Base-by-base conservation (phyloP, 352 stramenopile species). In the Globisporangium emineosum region DNA sequence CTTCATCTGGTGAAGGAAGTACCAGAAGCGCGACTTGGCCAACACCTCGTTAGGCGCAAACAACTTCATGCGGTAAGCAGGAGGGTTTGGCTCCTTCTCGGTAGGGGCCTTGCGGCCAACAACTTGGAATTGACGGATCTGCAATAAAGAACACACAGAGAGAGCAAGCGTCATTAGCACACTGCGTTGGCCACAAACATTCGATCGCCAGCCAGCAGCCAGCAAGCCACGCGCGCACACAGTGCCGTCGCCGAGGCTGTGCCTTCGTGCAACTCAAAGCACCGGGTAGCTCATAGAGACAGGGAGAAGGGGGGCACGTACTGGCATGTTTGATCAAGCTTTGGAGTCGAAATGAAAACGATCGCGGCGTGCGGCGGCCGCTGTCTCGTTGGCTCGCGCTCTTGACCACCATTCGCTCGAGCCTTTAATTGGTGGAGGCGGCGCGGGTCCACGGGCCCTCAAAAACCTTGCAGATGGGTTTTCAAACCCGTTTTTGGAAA, bases 1-100 rank as follows among this genome's bases (percentile, higher is more conserved):
- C 74, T 97, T 96, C 89, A 99, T 99, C 89, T 99, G 97, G 83
- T 99, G 97, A 76, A 99, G 96, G 87, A 99, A 99, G 89, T 99
- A 99, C 97, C 98, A 99, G 91, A 99, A 99, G 79, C 98, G 98
- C 65, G 97, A 99, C 89, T 99, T 98, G 70, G 97, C 97, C 64
- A 98, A 93, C 65, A 99, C 97, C 65, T 88, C 71, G 85, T 99
- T 99, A 58, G 96, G 93, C 35, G 96, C 96, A 79, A 99, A 99
- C 60, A 97, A 75, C 82, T 95, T 95, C 98, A 99, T 99, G 72
- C 98, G 91, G 95, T 99, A 99, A 7, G 98, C 97, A 66, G 97
- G 88, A 64, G 97, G 97, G 86, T 99, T 99, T 52, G 97, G 95
- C 80, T 99, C 93, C 67, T 97, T 97, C 53, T 99, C 94, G 51